Evolutionary conservation across 176 grass and related monocot species (phyloP), one percentile per base, ranked within the genome.

Genomic region (Zea mays): DNA sequence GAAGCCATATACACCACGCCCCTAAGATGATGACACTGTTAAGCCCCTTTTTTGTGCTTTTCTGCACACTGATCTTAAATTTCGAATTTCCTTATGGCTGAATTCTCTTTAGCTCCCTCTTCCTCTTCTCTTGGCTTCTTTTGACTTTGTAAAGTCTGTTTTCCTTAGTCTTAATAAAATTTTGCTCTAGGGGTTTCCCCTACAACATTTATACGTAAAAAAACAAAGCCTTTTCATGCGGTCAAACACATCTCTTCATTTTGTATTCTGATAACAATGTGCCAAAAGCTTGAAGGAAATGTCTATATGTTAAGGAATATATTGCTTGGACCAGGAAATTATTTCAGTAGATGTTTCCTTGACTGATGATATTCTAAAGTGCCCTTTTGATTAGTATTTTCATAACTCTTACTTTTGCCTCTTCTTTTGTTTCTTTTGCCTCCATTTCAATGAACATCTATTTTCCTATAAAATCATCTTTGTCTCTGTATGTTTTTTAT

Each of bases 381-480:
- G 14, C 60, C 38, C 10, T 65, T 77, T 57, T n/a, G 45, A 79
- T 80, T 48, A 21, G 47, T 70, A 46, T 73, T 73, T 73, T 56
- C 46, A 65, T 57, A 63, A 64, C 44, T 75, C 38, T 79, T 19
- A 11, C 3, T 61, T 73, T 88, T 79, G 1, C 20, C 10, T 69
- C 62, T 52, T 38, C 35, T n/a, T 45, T 54, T 56, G 13, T 41
- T 50, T 66, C 2, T 83, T 8, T 75, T 70, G 35, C 16, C 20
- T 2, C 46, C 33, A 11, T 87, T 62, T 79, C 9, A 54, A 68
- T 83, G 11, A 21, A 43, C 62, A 50, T 74, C 69, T 83, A 48
- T 69, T 81, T 73, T 41, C 42, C 43, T 71, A 21, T 85, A 72
- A 46, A 72, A 58, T 64, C 44, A 63, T 84, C 12, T 46, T 86